These are phyloP conservation scores for Epichloe coenophiala DNA, from an alignment of 2,329 filamentous ascomycete species.

Conservation along the genomic window DNA sequence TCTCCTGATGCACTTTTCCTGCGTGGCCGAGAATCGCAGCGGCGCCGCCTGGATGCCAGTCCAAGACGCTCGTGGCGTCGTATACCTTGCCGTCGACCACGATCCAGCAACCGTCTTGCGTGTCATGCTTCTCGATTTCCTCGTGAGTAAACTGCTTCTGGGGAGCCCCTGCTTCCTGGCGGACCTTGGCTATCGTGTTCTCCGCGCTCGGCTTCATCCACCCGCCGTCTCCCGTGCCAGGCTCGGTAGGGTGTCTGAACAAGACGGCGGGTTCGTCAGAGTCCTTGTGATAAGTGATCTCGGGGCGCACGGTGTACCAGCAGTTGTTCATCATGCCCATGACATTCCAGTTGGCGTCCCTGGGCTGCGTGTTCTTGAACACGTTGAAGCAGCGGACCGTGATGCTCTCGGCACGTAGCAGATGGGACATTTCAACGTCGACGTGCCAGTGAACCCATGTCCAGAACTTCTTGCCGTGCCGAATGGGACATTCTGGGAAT, in stretches of 20 bases:
- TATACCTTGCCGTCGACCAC: conserved; percentile 38
- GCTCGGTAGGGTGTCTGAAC: conserved; percentile 34
- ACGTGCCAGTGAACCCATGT: conserved; percentile 39
- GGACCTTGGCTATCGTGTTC: conserved; percentile 28
- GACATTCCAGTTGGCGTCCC: conserved; percentile 31
- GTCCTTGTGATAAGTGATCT: conserved; percentile 21
- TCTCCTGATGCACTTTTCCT: conserved; percentile 33
- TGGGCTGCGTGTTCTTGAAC: conserved; percentile 36
- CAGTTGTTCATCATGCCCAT: conserved; percentile 43
- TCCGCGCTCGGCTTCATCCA: conserved; percentile 37
- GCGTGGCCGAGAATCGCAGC: conserved; percentile 34
- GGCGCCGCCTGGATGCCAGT: conserved; percentile 36
- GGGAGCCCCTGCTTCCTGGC: conserved; percentile 31
- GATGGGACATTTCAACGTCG: conserved; percentile 29
- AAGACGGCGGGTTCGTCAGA: conserved; percentile 18
- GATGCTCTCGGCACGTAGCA: conserved; percentile 28
- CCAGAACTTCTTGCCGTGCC: conserved; percentile 40
- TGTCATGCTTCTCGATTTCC: conserved; percentile 38
- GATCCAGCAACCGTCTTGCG: conserved; percentile 37
- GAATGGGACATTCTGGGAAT: conserved; percentile 32
- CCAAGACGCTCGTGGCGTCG: conserved; percentile 31
- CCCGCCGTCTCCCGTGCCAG: conserved; percentile 27
- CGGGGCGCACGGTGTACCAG: conserved; percentile 31
- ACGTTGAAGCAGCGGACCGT: conserved; percentile 33
- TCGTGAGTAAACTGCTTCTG: conserved; percentile 37